phyloP scores from a whole-genome alignment of 805 yeast species.

The Zygoascus ofunaensis region DNA sequence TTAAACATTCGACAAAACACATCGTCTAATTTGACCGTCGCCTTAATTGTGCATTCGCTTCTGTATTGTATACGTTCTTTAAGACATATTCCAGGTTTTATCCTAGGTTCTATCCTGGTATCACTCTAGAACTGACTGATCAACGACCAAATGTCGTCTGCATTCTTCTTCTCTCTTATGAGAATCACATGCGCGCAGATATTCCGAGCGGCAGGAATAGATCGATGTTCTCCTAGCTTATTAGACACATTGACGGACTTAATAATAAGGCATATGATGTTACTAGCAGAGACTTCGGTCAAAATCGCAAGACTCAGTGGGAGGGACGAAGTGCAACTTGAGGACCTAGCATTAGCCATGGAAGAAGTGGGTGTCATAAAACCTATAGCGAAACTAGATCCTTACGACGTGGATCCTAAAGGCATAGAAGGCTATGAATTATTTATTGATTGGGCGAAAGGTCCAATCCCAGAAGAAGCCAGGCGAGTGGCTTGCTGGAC shows the following conservation, averaged over 20 bases:
- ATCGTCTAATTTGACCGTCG: too few relatives aligned
- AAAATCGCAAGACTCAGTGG: slow-evolving; percentile 42
- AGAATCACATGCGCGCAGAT: slow-evolving; percentile 46
- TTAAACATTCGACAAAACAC: too few relatives aligned
- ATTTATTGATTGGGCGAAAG: slow-evolving; percentile 50
- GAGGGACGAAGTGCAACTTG: slow-evolving; percentile 41
- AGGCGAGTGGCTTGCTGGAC: slow-evolving; percentile 22
- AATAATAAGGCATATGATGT: slow-evolving; percentile 51
- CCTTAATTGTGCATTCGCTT: too few relatives aligned
- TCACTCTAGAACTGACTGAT: too few relatives aligned
- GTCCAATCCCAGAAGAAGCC: slow-evolving; percentile 37
- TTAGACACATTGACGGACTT: slow-evolving; percentile 74
- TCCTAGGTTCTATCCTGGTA: too few relatives aligned
- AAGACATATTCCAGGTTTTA: too few relatives aligned
- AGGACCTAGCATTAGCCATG: slow-evolving; percentile 67
- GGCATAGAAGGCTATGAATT: slow-evolving; percentile 41
- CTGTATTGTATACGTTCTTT: too few relatives aligned
- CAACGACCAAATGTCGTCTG: slow-evolving; percentile 23
- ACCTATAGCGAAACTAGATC: slow-evolving; percentile 48
- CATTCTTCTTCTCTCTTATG: slow-evolving; percentile 39
- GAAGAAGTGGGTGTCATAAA: slow-evolving; percentile 51
- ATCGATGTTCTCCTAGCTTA: slow-evolving; percentile 59
- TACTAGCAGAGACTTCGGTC: slow-evolving; percentile 43
- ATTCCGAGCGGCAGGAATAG: slow-evolving; percentile 76
- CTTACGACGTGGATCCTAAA: slow-evolving; percentile 40